phyloP scores from a whole-genome alignment of 352 stramenopile species.

The Phytopythium sindhum region DNA sequence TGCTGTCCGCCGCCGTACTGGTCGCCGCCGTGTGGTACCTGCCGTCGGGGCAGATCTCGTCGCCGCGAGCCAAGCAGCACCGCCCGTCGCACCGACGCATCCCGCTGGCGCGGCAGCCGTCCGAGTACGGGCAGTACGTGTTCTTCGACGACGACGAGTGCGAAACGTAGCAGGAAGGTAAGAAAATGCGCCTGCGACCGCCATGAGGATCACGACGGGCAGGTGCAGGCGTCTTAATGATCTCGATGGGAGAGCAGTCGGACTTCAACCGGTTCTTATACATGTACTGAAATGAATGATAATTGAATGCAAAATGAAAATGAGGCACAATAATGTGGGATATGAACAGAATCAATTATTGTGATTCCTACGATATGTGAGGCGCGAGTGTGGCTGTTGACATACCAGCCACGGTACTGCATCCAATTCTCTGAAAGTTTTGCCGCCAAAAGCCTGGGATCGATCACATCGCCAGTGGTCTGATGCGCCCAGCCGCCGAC shows the following conservation, averaged over 20 bases:
- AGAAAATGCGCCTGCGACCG: neutral
- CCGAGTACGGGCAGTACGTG: conserved; percentile 74
- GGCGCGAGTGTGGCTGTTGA: neutral
- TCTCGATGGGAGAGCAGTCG: too few species aligned
- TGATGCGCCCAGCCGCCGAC: neutral
- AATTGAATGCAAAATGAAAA: too few species aligned
- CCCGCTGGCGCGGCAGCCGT: conserved; percentile 48
- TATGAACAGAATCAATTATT: neutral
- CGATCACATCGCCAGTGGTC: too few species aligned
- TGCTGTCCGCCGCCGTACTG: conserved; percentile 29
- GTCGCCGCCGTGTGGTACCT: conserved; percentile 22
- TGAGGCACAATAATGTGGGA: too few species aligned
- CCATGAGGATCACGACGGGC: too few species aligned
- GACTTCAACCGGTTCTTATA: too few species aligned
- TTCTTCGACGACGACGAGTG: conserved; percentile 67
- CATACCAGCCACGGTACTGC: neutral
- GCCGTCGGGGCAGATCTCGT: conserved; percentile 30
- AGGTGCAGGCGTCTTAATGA: too few species aligned
- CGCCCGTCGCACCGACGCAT: conserved; percentile 36
- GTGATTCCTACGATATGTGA: neutral
- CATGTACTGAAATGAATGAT: too few species aligned
- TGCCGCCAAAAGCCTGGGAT: too few species aligned
- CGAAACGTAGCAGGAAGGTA: conserved; percentile 8
- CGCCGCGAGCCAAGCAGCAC: conserved; percentile 29
- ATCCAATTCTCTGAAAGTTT: too few species aligned